Conservation (phyloP, 1,284 basidiomycete genomes). For the Schizophyllum commune region DNA sequence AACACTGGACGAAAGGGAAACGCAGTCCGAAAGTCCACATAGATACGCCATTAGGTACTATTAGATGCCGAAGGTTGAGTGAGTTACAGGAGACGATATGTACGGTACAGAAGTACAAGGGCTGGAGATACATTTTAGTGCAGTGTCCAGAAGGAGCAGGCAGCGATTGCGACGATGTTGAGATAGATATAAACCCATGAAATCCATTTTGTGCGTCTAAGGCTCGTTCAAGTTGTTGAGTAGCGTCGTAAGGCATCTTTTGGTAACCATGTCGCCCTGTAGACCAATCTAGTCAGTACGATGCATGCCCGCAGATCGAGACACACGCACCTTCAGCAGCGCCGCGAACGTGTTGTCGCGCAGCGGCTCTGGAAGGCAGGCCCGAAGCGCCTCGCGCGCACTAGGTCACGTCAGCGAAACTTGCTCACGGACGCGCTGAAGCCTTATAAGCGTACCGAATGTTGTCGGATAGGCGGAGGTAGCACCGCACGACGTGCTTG, state of each 20-base stretch:
- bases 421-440: not conserved
- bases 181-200: conserved; percentile 8
- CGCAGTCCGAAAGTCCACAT: not conserved
- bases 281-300: not conserved
- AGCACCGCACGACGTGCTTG: conserved; percentile 98
- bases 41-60: not conserved
- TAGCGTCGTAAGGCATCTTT: conserved; percentile 92
- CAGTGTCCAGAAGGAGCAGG: not conserved
- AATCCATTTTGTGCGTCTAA: conserved; percentile 18
- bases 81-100: not conserved
- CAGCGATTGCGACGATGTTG: conserved; percentile 10
- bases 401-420: conserved; percentile 31
- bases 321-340: conserved; percentile 66
- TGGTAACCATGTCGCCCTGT: conserved; percentile 92
- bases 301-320: conserved; percentile 1
- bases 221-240: conserved; percentile 85
- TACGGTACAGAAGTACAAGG: not conserved
- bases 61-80: not conserved
- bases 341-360: conserved; percentile 91
- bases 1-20: not conserved
- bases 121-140: conserved; percentile 8
- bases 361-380: conserved; percentile 95
- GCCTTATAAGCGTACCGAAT: conserved; percentile 54
- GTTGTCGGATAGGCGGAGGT: conserved; percentile 94
- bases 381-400: conserved; percentile 91